Conservation (phyloP, 495 filamentous ascomycete genomes). For the Neohortaea acidophila region DNA sequence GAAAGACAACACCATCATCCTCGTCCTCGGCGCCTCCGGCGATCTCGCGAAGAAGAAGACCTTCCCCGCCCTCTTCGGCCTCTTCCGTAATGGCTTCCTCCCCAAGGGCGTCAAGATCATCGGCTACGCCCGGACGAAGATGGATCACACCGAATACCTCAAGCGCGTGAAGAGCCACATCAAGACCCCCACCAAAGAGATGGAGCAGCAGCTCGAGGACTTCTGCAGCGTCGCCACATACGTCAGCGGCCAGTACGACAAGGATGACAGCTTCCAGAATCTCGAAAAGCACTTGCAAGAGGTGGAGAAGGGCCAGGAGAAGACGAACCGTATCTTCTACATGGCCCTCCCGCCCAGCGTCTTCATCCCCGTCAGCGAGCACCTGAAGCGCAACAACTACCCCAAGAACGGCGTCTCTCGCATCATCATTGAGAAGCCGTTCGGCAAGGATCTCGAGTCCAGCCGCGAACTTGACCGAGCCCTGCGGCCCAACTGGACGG, state of each 20-base stretch:
- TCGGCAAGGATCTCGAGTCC: constrained; percentile 90
- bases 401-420: constrained; percentile 75
- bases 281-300: constrained; percentile 82
- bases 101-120: constrained; percentile 94
- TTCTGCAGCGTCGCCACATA: constrained; percentile 85
- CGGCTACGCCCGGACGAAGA: constrained; percentile 98
- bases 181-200: constrained; percentile 95
- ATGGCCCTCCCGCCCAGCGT: constrained; percentile 98
- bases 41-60: constrained; percentile 99
- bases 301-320: constrained; percentile 64
- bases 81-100: constrained; percentile 96
- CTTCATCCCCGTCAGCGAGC: constrained; percentile 92
- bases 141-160: constrained; percentile 93
- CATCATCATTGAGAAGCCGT: constrained; percentile 98
- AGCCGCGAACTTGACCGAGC: constrained; percentile 91
- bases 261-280: constrained; percentile 83
- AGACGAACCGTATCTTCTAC: constrained; percentile 92
- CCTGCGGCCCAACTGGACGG: constrained; percentile 93
- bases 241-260: constrained; percentile 90
- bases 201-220: constrained; percentile 81
- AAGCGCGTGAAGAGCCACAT: constrained; percentile 93
- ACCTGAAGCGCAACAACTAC: constrained; percentile 94
- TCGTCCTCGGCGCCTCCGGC: constrained; percentile 92
- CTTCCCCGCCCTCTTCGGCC: constrained; percentile 94
- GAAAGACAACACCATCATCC: constrained; percentile 94